Evolutionary conservation across 1,284 basidiomycete species (phyloP).

Genomic region (Ustilago cynodontis): DNA sequence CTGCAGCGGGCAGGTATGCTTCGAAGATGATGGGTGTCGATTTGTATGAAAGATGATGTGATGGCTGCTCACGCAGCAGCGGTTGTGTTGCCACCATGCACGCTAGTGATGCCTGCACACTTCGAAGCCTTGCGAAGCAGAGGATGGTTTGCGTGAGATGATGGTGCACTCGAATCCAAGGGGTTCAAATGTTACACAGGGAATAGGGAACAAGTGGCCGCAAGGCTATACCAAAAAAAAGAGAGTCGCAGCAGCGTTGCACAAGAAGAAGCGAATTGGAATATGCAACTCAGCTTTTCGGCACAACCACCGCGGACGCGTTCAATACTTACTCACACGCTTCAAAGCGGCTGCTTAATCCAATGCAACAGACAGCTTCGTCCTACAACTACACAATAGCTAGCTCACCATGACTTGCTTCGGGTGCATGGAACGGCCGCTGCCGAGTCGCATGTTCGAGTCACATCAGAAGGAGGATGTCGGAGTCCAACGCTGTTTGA

Average conservation of each 20-base stretch:
- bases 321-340: background rate
- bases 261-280: background rate
- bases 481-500: background rate
- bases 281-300: constrained; percentile 8
- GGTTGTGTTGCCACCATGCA: constrained; percentile 3
- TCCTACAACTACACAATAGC: background rate
- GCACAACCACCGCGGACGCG: constrained; percentile 10
- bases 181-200: no score
- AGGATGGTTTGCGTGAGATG: background rate
- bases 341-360: background rate
- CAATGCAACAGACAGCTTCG: background rate
- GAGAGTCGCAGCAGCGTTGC: background rate
- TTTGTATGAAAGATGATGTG: constrained; percentile 3
- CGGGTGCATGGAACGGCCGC: background rate
- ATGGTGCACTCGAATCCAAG: background rate
- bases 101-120: background rate
- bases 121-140: background rate
- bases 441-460: background rate
- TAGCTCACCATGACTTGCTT: no score
- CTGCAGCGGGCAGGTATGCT: constrained; percentile 24
- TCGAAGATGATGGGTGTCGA: constrained; percentile 22
- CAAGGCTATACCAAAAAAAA: background rate
- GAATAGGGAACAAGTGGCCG: no score
- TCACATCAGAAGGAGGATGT: background rate
- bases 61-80: constrained; percentile 17